Percentiles rank a stretch among this genome's conserved stretches.
These are phyloP conservation scores for Corymbia citriodora DNA, from an alignment of 441 rosid species.

Conservation along the genomic window DNA sequence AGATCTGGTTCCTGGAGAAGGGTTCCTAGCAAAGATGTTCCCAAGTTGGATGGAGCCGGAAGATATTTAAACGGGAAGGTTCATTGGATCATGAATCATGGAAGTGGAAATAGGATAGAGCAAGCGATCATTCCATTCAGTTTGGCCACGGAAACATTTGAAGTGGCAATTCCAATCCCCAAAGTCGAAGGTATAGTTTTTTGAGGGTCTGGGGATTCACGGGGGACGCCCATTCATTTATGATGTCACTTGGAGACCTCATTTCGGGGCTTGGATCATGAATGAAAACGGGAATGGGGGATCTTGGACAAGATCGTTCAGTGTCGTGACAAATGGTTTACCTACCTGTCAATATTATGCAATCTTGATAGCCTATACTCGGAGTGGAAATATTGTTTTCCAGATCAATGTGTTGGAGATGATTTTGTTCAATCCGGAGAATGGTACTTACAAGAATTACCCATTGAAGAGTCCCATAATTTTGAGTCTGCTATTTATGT, in stretches of 20 bases:
- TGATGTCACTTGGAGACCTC: neutral
- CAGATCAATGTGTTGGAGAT: neutral
- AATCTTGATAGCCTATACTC: neutral
- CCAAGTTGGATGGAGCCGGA: neutral
- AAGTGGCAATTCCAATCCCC: neutral
- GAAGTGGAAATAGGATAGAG: neutral
- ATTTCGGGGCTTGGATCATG: neutral
- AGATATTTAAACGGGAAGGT: neutral
- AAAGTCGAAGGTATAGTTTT: neutral
- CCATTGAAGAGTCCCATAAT: neutral
- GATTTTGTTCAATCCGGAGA: neutral
- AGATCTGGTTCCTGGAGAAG: neutral
- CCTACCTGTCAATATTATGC: neutral
- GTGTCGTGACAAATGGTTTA: neutral
- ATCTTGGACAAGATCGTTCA: neutral
- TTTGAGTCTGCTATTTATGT: neutral
- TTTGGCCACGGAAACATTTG: neutral
- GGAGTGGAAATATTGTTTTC: neutral
- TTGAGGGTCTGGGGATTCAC: neutral
- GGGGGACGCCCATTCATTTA: neutral
- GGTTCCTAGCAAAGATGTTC: neutral
- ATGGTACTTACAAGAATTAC: neutral
- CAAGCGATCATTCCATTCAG: neutral
- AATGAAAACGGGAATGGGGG: neutral
- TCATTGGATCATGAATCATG: neutral